phyloP scores from a whole-genome alignment of 352 stramenopile genomes.

The Pythium brassicae region DNA sequence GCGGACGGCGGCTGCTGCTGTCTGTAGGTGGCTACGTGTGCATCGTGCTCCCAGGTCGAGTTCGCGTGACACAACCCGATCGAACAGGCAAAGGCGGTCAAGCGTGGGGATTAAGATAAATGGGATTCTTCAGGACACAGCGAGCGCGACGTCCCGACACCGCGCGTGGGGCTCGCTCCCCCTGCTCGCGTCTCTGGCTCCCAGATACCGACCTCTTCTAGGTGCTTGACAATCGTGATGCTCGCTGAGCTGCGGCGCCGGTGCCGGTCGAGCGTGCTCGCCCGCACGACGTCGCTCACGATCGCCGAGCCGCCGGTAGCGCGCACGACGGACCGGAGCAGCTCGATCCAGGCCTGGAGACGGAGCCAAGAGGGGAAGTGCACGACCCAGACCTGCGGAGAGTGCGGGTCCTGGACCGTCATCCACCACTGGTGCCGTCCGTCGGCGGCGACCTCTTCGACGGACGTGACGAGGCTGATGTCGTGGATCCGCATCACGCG shows the following conservation, averaged over 20 bases:
- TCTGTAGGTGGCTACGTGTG: background rate
- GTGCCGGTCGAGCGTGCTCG: constrained; percentile 8
- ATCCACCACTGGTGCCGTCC: constrained; percentile 51
- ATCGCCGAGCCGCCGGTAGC: constrained; percentile 27
- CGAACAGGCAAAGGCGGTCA: too few relatives aligned
- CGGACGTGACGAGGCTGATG: constrained; percentile 53
- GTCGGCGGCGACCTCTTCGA: constrained; percentile 35
- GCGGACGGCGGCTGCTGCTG: background rate
- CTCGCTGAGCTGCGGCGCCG: constrained; percentile 1
- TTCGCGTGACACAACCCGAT: too few relatives aligned
- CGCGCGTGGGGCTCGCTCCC: background rate
- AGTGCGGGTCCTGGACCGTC: constrained; percentile 50
- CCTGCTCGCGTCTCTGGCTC: background rate
- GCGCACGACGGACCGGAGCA: constrained; percentile 32
- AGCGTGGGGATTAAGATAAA: background rate
- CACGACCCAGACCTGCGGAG: constrained; percentile 59
- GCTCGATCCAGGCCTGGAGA: constrained; percentile 35
- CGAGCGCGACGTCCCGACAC: background rate
- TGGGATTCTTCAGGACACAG: constrained; percentile 1
- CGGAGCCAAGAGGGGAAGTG: constrained; percentile 41
- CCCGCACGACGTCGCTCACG: constrained; percentile 38
- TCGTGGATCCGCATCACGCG: constrained; percentile 48
- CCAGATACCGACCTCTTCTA: background rate
- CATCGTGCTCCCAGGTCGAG: too few relatives aligned
- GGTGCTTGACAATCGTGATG: background rate